Percentiles rank a stretch among this genome's conserved stretches.
Evolutionary conservation across 2,329 filamentous ascomycete species (phyloP).

Genomic region (Penicillium sclerotigenum): DNA sequence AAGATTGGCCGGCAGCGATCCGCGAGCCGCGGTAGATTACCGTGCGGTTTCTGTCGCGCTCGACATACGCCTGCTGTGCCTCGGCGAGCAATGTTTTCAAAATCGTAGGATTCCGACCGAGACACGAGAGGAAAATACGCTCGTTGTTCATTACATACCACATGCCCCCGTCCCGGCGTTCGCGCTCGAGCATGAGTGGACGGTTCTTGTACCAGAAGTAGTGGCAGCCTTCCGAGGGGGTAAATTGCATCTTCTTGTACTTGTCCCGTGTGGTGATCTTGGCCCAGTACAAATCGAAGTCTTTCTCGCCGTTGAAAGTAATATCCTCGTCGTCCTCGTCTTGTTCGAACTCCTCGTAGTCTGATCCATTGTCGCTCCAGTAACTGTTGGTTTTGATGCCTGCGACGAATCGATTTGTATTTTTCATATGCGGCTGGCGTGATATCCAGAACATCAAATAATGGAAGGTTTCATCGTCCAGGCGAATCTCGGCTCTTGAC

Average conservation of each 20-base stretch:
- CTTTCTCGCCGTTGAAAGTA: conserved; percentile 30
- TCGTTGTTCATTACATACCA: conserved; percentile 27
- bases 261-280: conserved; percentile 40
- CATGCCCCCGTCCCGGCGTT: conserved; percentile 21
- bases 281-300: conserved; percentile 44
- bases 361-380: conserved; percentile 20
- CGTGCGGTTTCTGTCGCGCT: conserved; percentile 36
- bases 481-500: conserved; percentile 63
- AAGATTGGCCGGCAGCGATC: conserved; percentile 13
- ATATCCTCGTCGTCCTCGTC: conserved; percentile 30
- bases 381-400: conserved; percentile 56
- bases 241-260: conserved; percentile 50
- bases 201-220: conserved; percentile 65
- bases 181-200: conserved; percentile 44
- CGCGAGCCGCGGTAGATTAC: conserved; percentile 40
- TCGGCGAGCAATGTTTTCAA: conserved; percentile 36
- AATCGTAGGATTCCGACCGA: conserved; percentile 35
- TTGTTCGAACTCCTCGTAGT: conserved; percentile 21
- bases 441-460: conserved; percentile 70
- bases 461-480: conserved; percentile 70
- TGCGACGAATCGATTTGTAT: conserved; percentile 61
- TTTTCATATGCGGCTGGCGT: conserved; percentile 58
- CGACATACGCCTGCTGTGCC: conserved; percentile 37
- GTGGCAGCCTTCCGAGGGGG: conserved; percentile 64
- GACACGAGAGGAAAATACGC: conserved; percentile 34